Conservation (phyloP, 2,329 filamentous ascomycete species). For the Xylariaceae sp. region DNA sequence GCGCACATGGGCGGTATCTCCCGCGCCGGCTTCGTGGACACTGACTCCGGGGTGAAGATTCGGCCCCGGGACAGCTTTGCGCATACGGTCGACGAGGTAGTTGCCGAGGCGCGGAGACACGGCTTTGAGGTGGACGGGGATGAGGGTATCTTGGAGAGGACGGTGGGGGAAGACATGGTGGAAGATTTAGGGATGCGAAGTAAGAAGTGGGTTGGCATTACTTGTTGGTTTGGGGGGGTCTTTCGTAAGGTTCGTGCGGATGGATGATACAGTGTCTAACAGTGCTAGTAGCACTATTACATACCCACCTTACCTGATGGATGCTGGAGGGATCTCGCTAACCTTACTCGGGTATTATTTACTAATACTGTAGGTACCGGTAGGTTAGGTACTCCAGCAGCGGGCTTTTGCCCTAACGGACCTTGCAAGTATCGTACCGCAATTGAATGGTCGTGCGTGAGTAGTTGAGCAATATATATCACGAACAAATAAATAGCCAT, state of each 20-base stretch:
- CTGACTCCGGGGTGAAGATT: conserved; percentile 49
- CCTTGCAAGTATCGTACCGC: no score
- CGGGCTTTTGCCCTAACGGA: no score
- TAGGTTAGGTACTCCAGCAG: no score
- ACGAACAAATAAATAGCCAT: no score
- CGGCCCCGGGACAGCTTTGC: conserved; percentile 50
- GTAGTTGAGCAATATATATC: no score
- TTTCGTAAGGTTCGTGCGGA: conserved; percentile 32
- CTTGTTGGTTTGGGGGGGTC: conserved; percentile 48
- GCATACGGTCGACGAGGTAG: conserved; percentile 46
- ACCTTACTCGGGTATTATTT: no score
- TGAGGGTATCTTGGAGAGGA: conserved; percentile 34
- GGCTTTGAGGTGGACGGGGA: conserved; percentile 39
- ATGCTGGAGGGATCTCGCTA: no score
- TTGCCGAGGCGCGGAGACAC: conserved; percentile 41
- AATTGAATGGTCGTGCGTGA: no score
- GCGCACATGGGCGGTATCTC: conserved; percentile 54
- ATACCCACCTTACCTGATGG: no score
- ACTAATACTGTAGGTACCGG: no score
- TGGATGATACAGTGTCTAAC: background rate
- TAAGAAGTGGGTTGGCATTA: conserved; percentile 56
- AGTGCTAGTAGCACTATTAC: background rate
- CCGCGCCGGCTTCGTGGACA: conserved; percentile 58
- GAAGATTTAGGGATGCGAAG: conserved; percentile 54
- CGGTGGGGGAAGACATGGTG: conserved; percentile 49